Conservation (phyloP, 257 asterid genomes). For the Eucommia ulmoides region DNA sequence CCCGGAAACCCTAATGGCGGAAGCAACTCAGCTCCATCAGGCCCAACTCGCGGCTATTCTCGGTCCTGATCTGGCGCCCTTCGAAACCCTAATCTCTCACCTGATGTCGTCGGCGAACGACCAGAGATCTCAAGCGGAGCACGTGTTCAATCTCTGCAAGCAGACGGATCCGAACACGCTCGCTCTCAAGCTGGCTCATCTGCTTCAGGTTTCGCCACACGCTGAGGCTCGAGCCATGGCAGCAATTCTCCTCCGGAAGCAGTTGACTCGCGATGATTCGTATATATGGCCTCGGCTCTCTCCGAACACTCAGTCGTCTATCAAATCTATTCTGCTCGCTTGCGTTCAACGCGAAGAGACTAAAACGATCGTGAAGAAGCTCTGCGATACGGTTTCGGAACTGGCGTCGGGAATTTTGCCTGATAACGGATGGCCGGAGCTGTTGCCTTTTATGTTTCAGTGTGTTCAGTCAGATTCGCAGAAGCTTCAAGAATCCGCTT, state of each 20-base stretch:
- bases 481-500: conserved; percentile 75
- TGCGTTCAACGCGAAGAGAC: conserved; percentile 62
- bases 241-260: conserved; percentile 77
- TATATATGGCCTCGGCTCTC: conserved; percentile 69
- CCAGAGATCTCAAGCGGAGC: conserved; percentile 82
- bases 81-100: conserved; percentile 66
- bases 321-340: conserved; percentile 40
- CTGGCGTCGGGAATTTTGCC: conserved; percentile 84
- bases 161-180: conserved; percentile 82
- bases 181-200: conserved; percentile 52
- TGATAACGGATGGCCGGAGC: conserved; percentile 78
- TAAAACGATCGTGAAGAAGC: conserved; percentile 51
- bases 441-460: conserved; percentile 85
- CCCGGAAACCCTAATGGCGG: too few species aligned
- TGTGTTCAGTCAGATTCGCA: conserved; percentile 61
- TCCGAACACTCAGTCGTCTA: conserved; percentile 40
- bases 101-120: conserved; percentile 81
- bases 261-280: conserved; percentile 62
- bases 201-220: conserved; percentile 40
- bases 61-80: conserved; percentile 67
- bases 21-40: conserved; percentile 73
- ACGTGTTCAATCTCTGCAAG: conserved; percentile 69
- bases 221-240: conserved; percentile 76
- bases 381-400: conserved; percentile 84
- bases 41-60: conserved; percentile 65